Conservation (phyloP, 192 early-diverging fungal genomes). For the Entomortierella lignicola region DNA sequence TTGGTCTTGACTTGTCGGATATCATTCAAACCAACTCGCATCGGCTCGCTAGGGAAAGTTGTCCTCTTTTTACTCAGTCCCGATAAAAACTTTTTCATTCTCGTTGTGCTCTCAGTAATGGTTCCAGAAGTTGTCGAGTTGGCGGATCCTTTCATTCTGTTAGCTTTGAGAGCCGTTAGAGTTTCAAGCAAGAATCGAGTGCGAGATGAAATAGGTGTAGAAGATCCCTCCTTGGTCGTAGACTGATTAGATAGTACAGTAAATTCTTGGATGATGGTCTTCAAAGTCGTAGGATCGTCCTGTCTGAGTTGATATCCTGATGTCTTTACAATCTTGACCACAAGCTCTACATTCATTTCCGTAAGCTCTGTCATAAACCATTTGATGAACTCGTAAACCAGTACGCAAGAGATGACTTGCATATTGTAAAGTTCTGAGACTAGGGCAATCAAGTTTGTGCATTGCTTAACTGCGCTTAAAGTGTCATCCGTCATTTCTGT, state of each 20-base stretch:
- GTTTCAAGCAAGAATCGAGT: constrained; percentile 96
- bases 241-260: constrained; percentile 45
- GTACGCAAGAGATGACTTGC: constrained; percentile 82
- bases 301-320: constrained; percentile 86
- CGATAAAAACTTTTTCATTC: constrained; percentile 84
- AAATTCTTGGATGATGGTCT: constrained; percentile 87
- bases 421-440: constrained; percentile 93
- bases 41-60: constrained; percentile 72
- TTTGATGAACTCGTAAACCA: constrained; percentile 90
- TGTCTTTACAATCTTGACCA: constrained; percentile 82
- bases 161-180: constrained; percentile 93
- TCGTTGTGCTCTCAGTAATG: constrained; percentile 71
- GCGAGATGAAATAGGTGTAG: constrained; percentile 63
- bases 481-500: constrained; percentile 55
- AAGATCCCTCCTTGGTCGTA: constrained; percentile 51
- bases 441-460: constrained; percentile 84
- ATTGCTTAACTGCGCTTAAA: constrained; percentile 71
- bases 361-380: constrained; percentile 74
- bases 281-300: constrained; percentile 93
- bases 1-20: constrained; percentile 84
- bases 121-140: constrained; percentile 57
- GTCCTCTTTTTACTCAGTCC: constrained; percentile 71
- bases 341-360: constrained; percentile 90
- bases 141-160: constrained; percentile 76
- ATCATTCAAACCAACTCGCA: constrained; percentile 87